These are phyloP conservation scores for Lobosporangium transversale DNA, from an alignment of 192 early-diverging fungal species.

Conservation along the genomic window DNA sequence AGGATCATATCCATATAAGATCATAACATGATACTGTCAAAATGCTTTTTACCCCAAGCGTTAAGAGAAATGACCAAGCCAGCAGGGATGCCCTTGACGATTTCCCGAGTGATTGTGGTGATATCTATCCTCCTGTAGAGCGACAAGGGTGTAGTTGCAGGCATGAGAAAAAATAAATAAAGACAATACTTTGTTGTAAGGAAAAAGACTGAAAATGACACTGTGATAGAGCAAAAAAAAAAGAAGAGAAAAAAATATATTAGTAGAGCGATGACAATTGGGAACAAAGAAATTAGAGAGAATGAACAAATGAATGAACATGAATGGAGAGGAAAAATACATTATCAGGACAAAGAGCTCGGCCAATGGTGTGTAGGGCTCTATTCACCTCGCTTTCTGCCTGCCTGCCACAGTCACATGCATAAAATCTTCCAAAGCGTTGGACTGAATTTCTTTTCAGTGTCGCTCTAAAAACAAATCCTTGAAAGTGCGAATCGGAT, in stretches of 20 bases:
- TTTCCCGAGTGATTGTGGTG: constrained; percentile 5
- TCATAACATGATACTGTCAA: no score
- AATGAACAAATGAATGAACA: background rate
- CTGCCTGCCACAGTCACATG: no score
- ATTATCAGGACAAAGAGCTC: no score
- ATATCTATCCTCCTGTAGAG: constrained; percentile 18
- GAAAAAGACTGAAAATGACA: no score
- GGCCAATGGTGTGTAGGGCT: no score
- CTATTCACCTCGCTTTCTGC: no score
- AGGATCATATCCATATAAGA: no score
- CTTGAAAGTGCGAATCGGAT: no score
- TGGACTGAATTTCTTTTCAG: no score
- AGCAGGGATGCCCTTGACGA: constrained; percentile 48
- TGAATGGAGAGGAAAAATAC: constrained; percentile 4
- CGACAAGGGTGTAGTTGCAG: background rate
- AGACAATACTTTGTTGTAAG: background rate
- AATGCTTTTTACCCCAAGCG: constrained; percentile 51
- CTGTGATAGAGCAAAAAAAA: no score
- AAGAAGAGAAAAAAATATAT: background rate
- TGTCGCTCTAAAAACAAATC: no score
- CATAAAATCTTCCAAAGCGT: no score
- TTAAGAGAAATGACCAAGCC: constrained; percentile 46
- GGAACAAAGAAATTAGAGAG: constrained; percentile 6
- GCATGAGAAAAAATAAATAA: background rate
- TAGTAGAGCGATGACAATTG: background rate